Percentiles rank a stretch among this genome's conserved stretches.
phyloP scores from a whole-genome alignment of 345 rosid genomes.

The Eutrema heterophyllum region DNA sequence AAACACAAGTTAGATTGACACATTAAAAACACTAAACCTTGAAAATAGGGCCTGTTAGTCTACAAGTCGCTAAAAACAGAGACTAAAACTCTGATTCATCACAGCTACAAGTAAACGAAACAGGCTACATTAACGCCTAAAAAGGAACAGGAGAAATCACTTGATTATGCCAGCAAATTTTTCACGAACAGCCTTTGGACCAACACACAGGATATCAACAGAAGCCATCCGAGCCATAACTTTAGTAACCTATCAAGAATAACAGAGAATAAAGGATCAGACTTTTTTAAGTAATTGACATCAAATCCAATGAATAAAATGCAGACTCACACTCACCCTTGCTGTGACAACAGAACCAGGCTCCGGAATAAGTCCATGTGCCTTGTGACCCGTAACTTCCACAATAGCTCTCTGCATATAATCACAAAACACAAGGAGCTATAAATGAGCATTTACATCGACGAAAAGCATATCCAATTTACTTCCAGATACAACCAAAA shows the following conservation, averaged over 20 bases:
- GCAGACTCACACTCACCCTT: conserved; percentile 65
- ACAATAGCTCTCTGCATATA: conserved; percentile 61
- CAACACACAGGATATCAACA: conserved; percentile 84
- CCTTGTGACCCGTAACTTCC: conserved; percentile 81
- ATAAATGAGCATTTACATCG: not conserved
- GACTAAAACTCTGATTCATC: not conserved
- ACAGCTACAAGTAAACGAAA: not conserved
- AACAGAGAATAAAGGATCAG: not conserved
- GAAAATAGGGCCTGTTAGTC: not conserved
- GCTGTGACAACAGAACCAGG: conserved; percentile 78
- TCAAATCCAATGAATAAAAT: not conserved
- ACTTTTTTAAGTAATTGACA: not conserved
- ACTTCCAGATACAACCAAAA: not conserved
- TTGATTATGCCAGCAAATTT: conserved; percentile 80
- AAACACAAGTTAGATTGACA: not conserved
- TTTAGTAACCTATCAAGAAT: conserved; percentile 57
- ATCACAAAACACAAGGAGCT: not conserved
- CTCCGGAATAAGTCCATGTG: conserved; percentile 80
- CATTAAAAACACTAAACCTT: not conserved
- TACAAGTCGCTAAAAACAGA: no score
- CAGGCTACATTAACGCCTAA: not conserved
- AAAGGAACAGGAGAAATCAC: conserved; percentile 20
- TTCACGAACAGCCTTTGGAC: conserved; percentile 67
- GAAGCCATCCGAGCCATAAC: conserved; percentile 77
- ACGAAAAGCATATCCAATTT: not conserved